Percentiles rank a stretch among this genome's conserved stretches.
phyloP scores from a whole-genome alignment of 345 rosid genomes.

The Luvunga scandens region DNA sequence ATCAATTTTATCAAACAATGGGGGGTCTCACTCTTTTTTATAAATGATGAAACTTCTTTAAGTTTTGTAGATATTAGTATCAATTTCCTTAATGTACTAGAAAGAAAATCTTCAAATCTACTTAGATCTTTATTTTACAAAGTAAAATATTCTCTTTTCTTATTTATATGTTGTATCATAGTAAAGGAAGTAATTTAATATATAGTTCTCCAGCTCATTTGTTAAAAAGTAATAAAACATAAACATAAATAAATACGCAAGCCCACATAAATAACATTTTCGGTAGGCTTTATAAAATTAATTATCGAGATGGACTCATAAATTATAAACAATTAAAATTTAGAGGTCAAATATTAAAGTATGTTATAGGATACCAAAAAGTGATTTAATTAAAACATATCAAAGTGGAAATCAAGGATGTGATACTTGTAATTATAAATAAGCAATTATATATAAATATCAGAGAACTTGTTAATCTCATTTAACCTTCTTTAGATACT shows the following conservation, averaged over 20 bases:
- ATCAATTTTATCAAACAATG: no score
- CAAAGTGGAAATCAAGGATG: conserved; percentile 17
- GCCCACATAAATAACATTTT: conserved; percentile 8
- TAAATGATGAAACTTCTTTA: conserved; percentile 10
- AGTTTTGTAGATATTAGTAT: neutral
- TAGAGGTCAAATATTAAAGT: conserved; percentile 34
- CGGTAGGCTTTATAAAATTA: conserved; percentile 4
- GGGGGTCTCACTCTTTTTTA: no score
- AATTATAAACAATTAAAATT: conserved; percentile 7
- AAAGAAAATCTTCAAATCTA: conserved; percentile 20
- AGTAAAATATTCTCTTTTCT: conserved; percentile 10
- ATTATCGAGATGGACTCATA: neutral
- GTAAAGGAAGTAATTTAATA: conserved; percentile 1
- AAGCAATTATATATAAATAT: neutral
- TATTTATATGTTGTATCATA: conserved; percentile 1
- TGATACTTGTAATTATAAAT: conserved; percentile 23
- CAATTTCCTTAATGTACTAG: conserved; percentile 13
- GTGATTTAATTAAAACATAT: conserved; percentile 14
- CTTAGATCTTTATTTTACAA: conserved; percentile 24
- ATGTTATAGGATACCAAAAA: conserved; percentile 19
- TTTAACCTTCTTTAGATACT: conserved; percentile 21
- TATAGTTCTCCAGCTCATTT: neutral
- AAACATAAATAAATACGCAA: conserved; percentile 1
- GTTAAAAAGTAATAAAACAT: conserved; percentile 4
- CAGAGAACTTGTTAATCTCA: conserved; percentile 16